Evolutionary conservation across 1,139 yeast species (phyloP), one percentile per base, ranked within the genome.

Genomic region (Zygosaccharomyces sapae): DNA sequence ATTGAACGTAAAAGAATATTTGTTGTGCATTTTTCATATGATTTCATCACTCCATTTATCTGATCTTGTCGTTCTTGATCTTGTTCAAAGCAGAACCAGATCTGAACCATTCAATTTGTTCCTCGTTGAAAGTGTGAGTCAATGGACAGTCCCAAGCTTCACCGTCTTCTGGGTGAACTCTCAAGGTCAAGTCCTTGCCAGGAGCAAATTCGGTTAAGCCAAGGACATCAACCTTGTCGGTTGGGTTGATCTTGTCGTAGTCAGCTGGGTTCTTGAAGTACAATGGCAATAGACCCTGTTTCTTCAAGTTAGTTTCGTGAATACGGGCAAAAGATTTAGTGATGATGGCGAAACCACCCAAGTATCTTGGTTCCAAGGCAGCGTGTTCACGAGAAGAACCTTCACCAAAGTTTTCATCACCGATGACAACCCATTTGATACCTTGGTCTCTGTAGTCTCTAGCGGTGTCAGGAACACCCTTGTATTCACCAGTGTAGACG

Each of bases 341-440:
- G 67, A 92, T 85, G 72, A 92, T 89, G 62, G 97, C 96, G 69
- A 85, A 87, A 68, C 95, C 98, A 77, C 98, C 98, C 69, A 92
- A 81, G 92, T 76, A 92, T 80, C 98, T 86, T 76, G 98, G 98
- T 80, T 90, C 96, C 70, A 92, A 83, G 63, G 98, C 98, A 69
- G 98, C 98, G 73, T 92, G 98, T 77, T 92, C 98, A 83, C 98
- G 89, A 65, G 97, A 90, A 54, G 98, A 92, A 77, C 98, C 98
- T 79, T 92, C 98, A 80, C 98, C 98, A 67, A 89, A 87, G 80
- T 92, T 92, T 75, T 92, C 97, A 71, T 89, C 98, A 76, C 97
- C 98, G 70, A 92, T 81, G 59, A 92, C 98, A 73, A 90, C 97
- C 98, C 98, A 92, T 68, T 76, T 81, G 70, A 83, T 76, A 66